Conservation (phyloP, 2,329 filamentous ascomycete species). For the Colletotrichum musicola region DNA sequence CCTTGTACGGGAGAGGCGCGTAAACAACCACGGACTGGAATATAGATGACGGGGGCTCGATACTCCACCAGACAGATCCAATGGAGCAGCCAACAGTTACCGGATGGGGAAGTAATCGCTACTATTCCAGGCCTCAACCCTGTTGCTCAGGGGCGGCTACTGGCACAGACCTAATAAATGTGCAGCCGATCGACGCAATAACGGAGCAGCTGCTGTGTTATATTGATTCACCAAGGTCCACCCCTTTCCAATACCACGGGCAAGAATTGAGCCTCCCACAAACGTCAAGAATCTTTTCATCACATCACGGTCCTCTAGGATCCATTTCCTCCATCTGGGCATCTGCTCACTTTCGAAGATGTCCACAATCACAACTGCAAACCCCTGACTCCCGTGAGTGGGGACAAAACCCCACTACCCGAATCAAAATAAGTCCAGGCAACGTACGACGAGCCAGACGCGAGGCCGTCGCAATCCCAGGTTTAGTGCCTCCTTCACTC, state of each 20-base stretch:
- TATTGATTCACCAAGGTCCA: constrained; percentile 30
- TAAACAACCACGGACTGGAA: constrained; percentile 23
- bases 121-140: constrained; percentile 6
- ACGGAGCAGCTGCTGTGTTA: constrained; percentile 29
- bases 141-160: constrained; percentile 6
- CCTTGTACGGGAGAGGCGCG: constrained; percentile 12
- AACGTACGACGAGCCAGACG: constrained; percentile 3
- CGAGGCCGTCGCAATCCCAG: constrained; percentile 7
- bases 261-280: constrained; percentile 14
- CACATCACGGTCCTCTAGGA: no score
- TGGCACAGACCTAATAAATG: constrained; percentile 31
- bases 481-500: background rate
- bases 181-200: constrained; percentile 29
- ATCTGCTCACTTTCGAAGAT: background rate
- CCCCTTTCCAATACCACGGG: constrained; percentile 8
- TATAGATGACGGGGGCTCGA: constrained; percentile 24
- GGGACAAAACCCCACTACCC: constrained; percentile 7
- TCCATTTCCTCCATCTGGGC: background rate
- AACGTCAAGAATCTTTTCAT: background rate
- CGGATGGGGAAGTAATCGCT: constrained; percentile 25
- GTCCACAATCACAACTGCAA: background rate
- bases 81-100: constrained; percentile 25
- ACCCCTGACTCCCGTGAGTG: background rate
- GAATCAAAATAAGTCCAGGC: constrained; percentile 28
- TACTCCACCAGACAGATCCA: constrained; percentile 17